phyloP scores from a whole-genome alignment of 768 basidiomycete genomes.

The Russula dissimulans region DNA sequence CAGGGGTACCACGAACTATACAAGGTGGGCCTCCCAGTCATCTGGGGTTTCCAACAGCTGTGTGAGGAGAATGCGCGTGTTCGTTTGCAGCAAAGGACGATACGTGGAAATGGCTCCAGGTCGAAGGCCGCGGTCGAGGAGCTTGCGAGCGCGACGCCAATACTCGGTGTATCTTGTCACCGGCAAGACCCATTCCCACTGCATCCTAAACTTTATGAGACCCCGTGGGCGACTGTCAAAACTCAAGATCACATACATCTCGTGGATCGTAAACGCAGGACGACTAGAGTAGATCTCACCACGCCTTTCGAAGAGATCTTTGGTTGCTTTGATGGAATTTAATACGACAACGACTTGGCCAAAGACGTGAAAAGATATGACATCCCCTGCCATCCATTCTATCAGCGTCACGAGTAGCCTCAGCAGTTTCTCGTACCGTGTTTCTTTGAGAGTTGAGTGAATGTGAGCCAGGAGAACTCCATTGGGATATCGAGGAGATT shows the following conservation, averaged over 20 bases:
- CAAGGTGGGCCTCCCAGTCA: background rate
- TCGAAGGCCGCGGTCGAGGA: background rate
- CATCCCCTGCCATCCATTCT: background rate
- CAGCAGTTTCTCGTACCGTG: slow-evolving; percentile 6
- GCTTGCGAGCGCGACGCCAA: background rate
- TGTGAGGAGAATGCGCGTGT: background rate
- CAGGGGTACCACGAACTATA: background rate
- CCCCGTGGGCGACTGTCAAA: too few species aligned
- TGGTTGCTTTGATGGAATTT: background rate
- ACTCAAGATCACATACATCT: background rate
- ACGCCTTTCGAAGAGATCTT: background rate
- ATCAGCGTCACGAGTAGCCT: background rate
- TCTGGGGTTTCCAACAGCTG: background rate
- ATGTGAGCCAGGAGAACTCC: too few species aligned
- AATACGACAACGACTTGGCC: slow-evolving; percentile 18
- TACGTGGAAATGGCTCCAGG: background rate
- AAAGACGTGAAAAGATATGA: slow-evolving; percentile 27
- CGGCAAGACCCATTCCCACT: background rate
- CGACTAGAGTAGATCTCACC: slow-evolving; percentile 15
- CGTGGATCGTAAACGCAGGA: background rate
- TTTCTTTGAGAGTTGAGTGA: background rate
- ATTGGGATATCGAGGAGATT: too few species aligned
- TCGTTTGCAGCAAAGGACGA: background rate
- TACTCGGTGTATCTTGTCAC: background rate
- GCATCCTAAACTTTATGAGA: background rate